phyloP scores from a whole-genome alignment of 805 yeast species.

The Hanseniaspora clermontiae region DNA sequence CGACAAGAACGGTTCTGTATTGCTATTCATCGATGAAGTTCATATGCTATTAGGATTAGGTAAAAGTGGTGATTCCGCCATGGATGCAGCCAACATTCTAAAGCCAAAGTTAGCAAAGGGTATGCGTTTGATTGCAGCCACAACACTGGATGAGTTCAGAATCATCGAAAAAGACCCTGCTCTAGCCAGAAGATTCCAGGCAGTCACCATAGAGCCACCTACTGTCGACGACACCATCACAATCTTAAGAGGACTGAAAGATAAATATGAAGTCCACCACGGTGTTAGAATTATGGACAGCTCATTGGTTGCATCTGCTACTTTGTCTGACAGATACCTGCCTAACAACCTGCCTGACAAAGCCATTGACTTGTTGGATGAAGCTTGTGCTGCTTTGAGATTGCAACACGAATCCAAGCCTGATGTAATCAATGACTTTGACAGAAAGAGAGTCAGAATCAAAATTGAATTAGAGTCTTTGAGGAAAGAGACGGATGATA shows the following conservation, averaged over 20 bases:
- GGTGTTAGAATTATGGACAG: conserved; percentile 90
- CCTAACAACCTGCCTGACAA: conserved; percentile 90
- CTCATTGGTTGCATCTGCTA: conserved; percentile 88
- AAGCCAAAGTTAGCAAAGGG: conserved; percentile 94
- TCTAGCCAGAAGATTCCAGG: conserved; percentile 82
- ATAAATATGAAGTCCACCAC: conserved; percentile 90
- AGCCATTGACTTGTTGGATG: conserved; percentile 93
- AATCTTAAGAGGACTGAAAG: conserved; percentile 84
- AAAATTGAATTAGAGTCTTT: conserved; percentile 90
- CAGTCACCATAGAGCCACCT: conserved; percentile 78
- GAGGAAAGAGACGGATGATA: conserved; percentile 79
- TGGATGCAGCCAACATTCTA: conserved; percentile 85
- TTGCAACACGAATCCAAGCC: conserved; percentile 96
- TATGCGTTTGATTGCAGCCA: conserved; percentile 89
- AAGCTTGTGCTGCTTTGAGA: conserved; percentile 89
- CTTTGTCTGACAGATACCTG: conserved; percentile 76
- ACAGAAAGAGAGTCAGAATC: conserved; percentile 80
- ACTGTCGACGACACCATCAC: conserved; percentile 82
- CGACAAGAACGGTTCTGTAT: conserved; percentile 58
- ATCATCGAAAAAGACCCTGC: conserved; percentile 96
- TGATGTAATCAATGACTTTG: conserved; percentile 79
- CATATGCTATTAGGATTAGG: conserved; percentile 85
- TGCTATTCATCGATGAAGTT: conserved; percentile 80
- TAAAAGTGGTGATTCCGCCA: conserved; percentile 74
- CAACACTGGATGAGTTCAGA: conserved; percentile 87